Evolutionary conservation across 257 asterid genomes (phyloP), one percentile per base, ranked within the genome.

Genomic region (Ilex aquifolium): DNA sequence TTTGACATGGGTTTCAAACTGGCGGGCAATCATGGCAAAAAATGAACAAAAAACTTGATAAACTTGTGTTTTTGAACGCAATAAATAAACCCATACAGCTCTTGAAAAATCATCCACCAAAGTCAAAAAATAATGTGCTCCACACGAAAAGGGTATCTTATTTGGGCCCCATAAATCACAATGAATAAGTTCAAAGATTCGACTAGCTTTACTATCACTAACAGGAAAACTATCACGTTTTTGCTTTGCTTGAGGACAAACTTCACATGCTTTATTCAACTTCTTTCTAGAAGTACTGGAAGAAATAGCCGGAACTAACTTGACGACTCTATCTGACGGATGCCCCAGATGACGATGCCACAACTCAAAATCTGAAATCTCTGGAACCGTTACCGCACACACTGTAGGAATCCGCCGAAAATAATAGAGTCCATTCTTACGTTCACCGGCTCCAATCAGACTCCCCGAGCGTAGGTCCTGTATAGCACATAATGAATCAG

Each of bases 121-220:
- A 15, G 51, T 59, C 48, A 59, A 59, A 10, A 59, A 32, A 36
- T 59, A 59, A 39, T 12, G 48, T 13, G 63, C 50, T 2, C 31
- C 63, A 59, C 63, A 2, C 31, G 63, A 59, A 3, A 39, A 32
- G 16, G n/a, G 48, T 14, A 5, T 5, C 31, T 13, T 59, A 40
- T 59, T 13, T 31, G 63, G 63, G 13, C 63, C 63, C 49, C 63
- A 59, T 17, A 59, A 39, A 39, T 59, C 63, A 59, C 46, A 31
- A 59, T 39, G 29, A 42, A n/a, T n/a, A n/a, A n/a, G n/a, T n/a
- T n/a, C n/a, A n/a, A n/a, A n/a, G n/a, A n/a, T n/a, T n/a, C n/a
- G 5, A 10, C 7, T 42, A 4, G 46, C 46, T 42, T 42, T 42
- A 42, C 10, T 5, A 42, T 42, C 46, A 42, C 46, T 42, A 42